phyloP scores from a whole-genome alignment of 495 filamentous ascomycete genomes.

The Niebla homalea region DNA sequence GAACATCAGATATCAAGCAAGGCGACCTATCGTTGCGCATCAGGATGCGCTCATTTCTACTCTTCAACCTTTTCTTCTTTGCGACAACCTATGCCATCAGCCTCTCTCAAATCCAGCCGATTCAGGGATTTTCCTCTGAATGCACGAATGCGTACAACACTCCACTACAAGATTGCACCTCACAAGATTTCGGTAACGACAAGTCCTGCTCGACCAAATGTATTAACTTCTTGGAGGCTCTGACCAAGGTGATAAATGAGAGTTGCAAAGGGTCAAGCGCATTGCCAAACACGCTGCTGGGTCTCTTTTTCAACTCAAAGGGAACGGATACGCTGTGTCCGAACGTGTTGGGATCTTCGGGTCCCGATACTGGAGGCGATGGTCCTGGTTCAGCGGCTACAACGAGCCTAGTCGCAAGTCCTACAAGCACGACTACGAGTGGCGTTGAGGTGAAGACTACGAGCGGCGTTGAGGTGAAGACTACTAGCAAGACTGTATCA shows the following conservation, averaged over 20 bases:
- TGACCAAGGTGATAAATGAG: slow-evolving; percentile 12
- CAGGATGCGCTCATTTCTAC: neutral
- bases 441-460: neutral
- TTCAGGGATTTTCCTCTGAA: slow-evolving; percentile 12
- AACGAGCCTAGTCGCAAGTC: neutral
- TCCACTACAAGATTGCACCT: slow-evolving; percentile 18
- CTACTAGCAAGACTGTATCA: neutral
- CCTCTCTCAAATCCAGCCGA: slow-evolving; percentile 14
- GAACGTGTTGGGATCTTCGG: slow-evolving; percentile 1
- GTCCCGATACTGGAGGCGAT: neutral
- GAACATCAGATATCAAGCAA: neutral
- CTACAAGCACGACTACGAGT: neutral
- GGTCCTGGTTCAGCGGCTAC: neutral
- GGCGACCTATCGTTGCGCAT: neutral
- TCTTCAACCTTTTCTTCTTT: neutral
- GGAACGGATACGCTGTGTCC: slow-evolving; percentile 17
- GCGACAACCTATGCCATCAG: slow-evolving; percentile 4
- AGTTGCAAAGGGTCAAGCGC: slow-evolving; percentile 18
- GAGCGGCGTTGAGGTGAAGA: neutral
- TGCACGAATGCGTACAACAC: slow-evolving; percentile 19
- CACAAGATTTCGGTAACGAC: slow-evolving; percentile 19
- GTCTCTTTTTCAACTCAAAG: slow-evolving; percentile 14
- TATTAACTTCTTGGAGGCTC: slow-evolving; percentile 17
- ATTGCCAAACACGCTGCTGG: slow-evolving; percentile 18
- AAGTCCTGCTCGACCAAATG: slow-evolving; percentile 20